A percentile compares a stretch with the other conserved stretches of the same genome.
These are phyloP conservation scores for Alternaria gansuensis DNA, from an alignment of 2,329 filamentous ascomycete genomes.

Conservation along the genomic window DNA sequence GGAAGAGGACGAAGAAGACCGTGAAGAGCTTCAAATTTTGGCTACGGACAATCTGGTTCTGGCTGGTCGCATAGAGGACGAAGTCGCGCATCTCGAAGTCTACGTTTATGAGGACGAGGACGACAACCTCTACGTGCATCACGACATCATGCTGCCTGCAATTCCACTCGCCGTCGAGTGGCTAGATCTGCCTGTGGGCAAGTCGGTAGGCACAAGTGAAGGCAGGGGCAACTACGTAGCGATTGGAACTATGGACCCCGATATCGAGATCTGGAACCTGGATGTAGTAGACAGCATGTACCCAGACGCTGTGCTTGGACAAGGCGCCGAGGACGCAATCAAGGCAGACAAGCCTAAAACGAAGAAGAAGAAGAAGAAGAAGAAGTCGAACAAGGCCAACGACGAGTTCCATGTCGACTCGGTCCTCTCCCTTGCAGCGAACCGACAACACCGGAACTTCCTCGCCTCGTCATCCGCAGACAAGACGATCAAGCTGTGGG, in stretches of 20 bases:
- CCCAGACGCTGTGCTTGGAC: constrained; percentile 92
- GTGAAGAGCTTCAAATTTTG: constrained; percentile 92
- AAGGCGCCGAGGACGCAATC: constrained; percentile 62
- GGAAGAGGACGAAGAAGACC: constrained; percentile 83
- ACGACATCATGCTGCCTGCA: constrained; percentile 98
- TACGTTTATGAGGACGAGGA: constrained; percentile 96
- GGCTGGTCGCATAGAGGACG: constrained; percentile 93
- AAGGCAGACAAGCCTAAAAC: constrained; percentile 72
- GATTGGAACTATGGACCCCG: constrained; percentile 95
- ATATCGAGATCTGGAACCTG: constrained; percentile 98
- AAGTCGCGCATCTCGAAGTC: constrained; percentile 93
- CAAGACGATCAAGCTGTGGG: constrained; percentile 98
- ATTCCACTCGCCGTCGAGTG: constrained; percentile 96
- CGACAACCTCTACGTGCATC: constrained; percentile 98
- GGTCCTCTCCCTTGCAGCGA: constrained; percentile 88
- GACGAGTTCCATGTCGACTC: constrained; percentile 94
- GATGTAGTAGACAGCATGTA: constrained; percentile 98
- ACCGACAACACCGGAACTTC: constrained; percentile 91
- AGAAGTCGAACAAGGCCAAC: constrained; percentile 88
- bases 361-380: constrained; percentile 93
- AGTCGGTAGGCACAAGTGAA: constrained; percentile 62
- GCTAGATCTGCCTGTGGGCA: constrained; percentile 89
- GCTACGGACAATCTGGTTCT: constrained; percentile 92
- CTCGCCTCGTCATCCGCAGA: constrained; percentile 95
- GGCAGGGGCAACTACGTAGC: constrained; percentile 89